Evolutionary conservation across 1,139 yeast genomes (phyloP), one percentile per base, ranked within the genome.

Genomic region (Magnusiomyces paraingens): DNA sequence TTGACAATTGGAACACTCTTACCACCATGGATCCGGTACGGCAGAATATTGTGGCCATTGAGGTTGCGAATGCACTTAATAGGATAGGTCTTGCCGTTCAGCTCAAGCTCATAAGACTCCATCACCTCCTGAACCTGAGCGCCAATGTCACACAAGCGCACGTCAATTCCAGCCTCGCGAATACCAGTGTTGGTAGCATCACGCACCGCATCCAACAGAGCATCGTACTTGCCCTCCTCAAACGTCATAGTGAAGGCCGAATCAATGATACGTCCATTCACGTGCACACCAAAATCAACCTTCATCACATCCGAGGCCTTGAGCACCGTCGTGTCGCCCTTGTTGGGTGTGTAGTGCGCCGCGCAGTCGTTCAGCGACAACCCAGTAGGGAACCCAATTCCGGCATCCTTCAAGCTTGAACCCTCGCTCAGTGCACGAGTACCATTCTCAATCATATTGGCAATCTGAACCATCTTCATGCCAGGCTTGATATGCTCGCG

Each of bases 311-410:
- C 99, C 59, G 87, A 95, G 64, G 88, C 82, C 56, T 79, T 76
- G 62, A 93, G 75, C 1, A 86, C 86, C 10, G 86, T 79, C 64
- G 83, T 88, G 70, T 94, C 99, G 18, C 96, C 96, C 17, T 95
- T 84, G 71, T 93, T 93, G 18, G 99, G 99, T 0, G 98, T 91
- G 70, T 90, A 93, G 70, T 94, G 99, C 0, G 99, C 99, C 35
- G 99, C 99, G 63, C 90, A 86, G 67, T 91, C 88, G 71, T 93
- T 94, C 60, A 91, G 73, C 0, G 96, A 88, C 51, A 94, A 79
- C 54, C 99, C 99, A 11, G 98, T 90, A 47, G 99, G 99, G 77
- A 93, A 93, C 1, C 98, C 99, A 64, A 91, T 82, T 45, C 99
- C 99, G 12, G 91, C 94, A 53, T 76, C 72, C 18, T 72, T 69